phyloP scores from a whole-genome alignment of 106 monocot species.

The Agapanthus africanus region DNA sequence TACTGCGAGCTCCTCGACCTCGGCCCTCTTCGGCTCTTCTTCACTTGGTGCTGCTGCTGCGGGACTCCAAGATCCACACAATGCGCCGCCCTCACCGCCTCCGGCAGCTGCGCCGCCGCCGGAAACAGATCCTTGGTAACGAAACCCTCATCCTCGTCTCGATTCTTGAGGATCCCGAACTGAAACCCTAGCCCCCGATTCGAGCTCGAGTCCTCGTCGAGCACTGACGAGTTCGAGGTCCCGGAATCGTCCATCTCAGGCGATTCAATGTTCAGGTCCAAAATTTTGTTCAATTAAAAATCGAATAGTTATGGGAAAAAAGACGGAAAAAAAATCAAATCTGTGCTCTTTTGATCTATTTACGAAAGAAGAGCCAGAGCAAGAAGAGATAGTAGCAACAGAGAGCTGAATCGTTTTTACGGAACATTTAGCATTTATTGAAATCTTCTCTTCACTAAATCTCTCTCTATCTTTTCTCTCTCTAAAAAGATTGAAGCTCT shows the following conservation, averaged over 20 bases:
- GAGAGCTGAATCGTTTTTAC: constrained; percentile 42
- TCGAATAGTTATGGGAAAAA: background rate
- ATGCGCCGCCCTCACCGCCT: constrained; percentile 9
- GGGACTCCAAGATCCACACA: constrained; percentile 46
- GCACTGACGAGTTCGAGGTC: constrained; percentile 61
- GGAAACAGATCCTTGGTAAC: constrained; percentile 1
- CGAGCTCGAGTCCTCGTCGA: constrained; percentile 54
- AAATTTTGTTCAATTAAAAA: too few relatives aligned
- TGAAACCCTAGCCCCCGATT: constrained; percentile 19
- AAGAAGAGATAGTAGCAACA: constrained; percentile 34
- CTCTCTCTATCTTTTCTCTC: too few relatives aligned
- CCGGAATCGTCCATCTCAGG: constrained; percentile 39
- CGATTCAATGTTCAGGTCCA: constrained; percentile 18
- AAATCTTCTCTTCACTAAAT: too few relatives aligned
- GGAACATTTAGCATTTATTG: constrained; percentile 34
- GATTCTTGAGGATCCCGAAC: constrained; percentile 29
- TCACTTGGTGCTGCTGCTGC: constrained; percentile 27
- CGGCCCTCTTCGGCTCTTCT: constrained; percentile 82
- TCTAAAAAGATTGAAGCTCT: too few relatives aligned
- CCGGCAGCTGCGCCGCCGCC: constrained; percentile 11
- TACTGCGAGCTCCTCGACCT: constrained; percentile 81
- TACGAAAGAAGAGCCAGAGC: constrained; percentile 5
- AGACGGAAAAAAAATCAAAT: too few relatives aligned
- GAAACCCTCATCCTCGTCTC: constrained; percentile 11
- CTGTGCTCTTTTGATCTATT: too few relatives aligned